Evolutionary conservation across 2,329 filamentous ascomycete genomes (phyloP).

Genomic region (Periconia sp.): DNA sequence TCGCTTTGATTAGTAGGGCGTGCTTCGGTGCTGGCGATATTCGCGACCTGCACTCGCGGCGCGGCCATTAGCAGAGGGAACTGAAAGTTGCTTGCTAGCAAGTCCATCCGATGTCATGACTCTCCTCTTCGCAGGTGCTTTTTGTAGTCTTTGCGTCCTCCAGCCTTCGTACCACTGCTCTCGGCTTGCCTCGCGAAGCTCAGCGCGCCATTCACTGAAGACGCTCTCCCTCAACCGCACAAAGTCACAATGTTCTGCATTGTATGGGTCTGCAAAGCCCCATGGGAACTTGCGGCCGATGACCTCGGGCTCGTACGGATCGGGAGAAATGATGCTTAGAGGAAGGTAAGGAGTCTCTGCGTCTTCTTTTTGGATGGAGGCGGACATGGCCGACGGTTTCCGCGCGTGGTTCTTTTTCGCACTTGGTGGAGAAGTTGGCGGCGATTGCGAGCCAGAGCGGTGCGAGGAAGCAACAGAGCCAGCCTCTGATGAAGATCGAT

Average conservation of each 20-base stretch:
- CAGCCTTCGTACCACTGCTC: constrained; percentile 96
- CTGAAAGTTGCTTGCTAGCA: constrained; percentile 27
- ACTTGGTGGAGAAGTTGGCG: constrained; percentile 41
- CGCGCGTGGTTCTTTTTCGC: constrained; percentile 45
- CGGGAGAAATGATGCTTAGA: constrained; percentile 91
- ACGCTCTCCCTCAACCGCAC: constrained; percentile 86
- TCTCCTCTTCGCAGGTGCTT: constrained; percentile 26
- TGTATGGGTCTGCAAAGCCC: constrained; percentile 95
- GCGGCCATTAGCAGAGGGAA: constrained; percentile 37
- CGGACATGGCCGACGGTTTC: constrained; percentile 48
- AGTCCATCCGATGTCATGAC: constrained; percentile 39
- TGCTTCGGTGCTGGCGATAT: constrained; percentile 30
- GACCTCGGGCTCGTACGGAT: constrained; percentile 81
- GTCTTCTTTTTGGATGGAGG: constrained; percentile 43
- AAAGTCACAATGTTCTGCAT: constrained; percentile 93
- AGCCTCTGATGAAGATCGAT: constrained; percentile 46
- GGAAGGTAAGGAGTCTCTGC: constrained; percentile 73
- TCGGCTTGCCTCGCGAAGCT: constrained; percentile 86
- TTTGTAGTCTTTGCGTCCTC: constrained; percentile 67
- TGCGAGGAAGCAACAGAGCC: constrained; percentile 40
- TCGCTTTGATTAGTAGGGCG: constrained; percentile 19
- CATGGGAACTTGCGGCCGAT: constrained; percentile 91
- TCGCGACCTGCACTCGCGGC: constrained; percentile 40
- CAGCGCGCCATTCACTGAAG: constrained; percentile 90
- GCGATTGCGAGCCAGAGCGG: constrained; percentile 38